phyloP scores from a whole-genome alignment of 768 basidiomycete species.

The Clavaria fumosa region DNA sequence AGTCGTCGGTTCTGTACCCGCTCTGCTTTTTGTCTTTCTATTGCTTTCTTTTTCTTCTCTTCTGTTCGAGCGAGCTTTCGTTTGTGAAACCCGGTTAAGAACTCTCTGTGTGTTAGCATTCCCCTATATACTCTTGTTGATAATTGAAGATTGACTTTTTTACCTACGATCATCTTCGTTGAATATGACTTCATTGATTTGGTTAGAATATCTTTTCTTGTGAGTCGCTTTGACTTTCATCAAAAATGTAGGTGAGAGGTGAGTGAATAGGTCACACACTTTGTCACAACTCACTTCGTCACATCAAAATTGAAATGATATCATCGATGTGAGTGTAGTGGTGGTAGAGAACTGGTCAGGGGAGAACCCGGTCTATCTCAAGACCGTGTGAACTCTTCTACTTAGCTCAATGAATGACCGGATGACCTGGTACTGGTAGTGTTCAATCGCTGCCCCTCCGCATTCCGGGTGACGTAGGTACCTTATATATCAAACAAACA shows the following conservation, averaged over 20 bases:
- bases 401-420: no score
- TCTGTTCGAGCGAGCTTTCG: conserved; percentile 78
- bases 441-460: no score
- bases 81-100: conserved; percentile 87
- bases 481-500: no score
- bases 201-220: conserved; percentile 44
- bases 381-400: no score
- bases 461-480: no score
- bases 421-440: no score
- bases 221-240: conserved; percentile 52
- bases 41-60: conserved; percentile 54
- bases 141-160: conserved; percentile 9
- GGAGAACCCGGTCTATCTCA: no score
- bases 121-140: conserved; percentile 6
- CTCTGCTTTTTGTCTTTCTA: conserved; percentile 63
- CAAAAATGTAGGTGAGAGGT: conserved; percentile 54
- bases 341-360: no score
- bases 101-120: conserved; percentile 47
- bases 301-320: no score
- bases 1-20: conserved; percentile 62
- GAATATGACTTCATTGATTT: conserved; percentile 71
- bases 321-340: no score
- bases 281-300: no score
- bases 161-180: conserved; percentile 77
- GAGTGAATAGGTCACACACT: no score